Base-by-base conservation (phyloP, 345 rosid genomes). In the Fremontodendron californicum region DNA sequence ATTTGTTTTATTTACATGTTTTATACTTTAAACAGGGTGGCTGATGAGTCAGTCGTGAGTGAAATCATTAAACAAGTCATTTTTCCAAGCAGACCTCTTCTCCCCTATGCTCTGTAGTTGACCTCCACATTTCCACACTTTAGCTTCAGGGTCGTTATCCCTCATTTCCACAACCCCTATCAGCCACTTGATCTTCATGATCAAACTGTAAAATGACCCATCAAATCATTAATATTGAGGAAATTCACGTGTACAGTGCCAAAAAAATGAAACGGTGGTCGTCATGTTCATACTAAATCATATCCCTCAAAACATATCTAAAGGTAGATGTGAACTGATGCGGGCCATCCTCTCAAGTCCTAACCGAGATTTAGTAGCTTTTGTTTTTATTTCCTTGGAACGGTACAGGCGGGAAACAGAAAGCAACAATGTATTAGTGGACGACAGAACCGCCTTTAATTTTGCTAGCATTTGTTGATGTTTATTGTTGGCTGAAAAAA, bases 401-500 rank as follows among this genome's bases (percentile, higher is more conserved):
- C 71, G 68, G 62, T 5, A 21, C 72, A 74, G 60, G 55, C 33
- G 16, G 78, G 12, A 33, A 29, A n/a, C 2, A 7, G 76, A 62
- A 71, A 62, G 80, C 74, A 61, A 79, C 79, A 79, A 62, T 31
- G 63, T 42, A 33, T 0, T 33, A 83, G 85, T 86, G 88, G 87
- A 81, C 69, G 86, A 83, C 83, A 74, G 74, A 80, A 81, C 63
- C 71, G 23, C 73, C 71, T 78, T 82, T 85, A 43, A 39, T 46
- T 29, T 27, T 40, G 74, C 45, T 10, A 42, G 60, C 58, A 27
- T 61, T 61, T 46, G n/a, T 61, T 10, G 21, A 66, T 66, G 51
- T 40, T 67, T 16, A 6, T 21, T 27, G 69, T 66, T 75, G 46
- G 19, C 33, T 5, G 58, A 18, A 75, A 62, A 62, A 55, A 43